phyloP scores from a whole-genome alignment of 148 eudicot species.

The Polygonum maritimum region DNA sequence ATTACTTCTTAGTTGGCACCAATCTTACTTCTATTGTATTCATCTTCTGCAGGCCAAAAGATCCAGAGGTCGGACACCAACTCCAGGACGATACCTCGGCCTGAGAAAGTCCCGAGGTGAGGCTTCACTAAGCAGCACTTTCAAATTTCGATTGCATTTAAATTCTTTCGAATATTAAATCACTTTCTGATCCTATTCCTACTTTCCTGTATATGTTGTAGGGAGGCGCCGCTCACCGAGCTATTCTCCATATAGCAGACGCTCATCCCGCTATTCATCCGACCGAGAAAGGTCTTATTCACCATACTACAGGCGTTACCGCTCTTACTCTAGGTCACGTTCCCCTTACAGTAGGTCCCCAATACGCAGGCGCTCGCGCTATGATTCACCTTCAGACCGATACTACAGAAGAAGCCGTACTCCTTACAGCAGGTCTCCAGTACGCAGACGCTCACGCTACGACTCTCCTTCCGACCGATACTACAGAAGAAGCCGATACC shows the following conservation, averaged over 20 bases:
- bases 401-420: conserved; percentile 31
- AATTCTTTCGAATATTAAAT: no score
- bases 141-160: neutral
- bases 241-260: conserved; percentile 39
- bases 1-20: neutral
- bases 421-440: conserved; percentile 47
- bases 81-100: conserved; percentile 92
- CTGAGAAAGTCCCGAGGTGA: conserved; percentile 50
- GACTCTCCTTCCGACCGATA: conserved; percentile 36
- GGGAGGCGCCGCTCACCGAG: conserved; percentile 48
- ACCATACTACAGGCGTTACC: conserved; percentile 29
- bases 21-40: neutral
- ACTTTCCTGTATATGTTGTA: conserved; percentile 8
- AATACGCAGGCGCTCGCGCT: conserved; percentile 30
- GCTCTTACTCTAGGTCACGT: conserved; percentile 36
- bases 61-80: conserved; percentile 88
- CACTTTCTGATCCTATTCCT: neutral
- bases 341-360: conserved; percentile 51
- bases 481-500: conserved; percentile 30
- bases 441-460: conserved; percentile 33
- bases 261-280: conserved; percentile 50
- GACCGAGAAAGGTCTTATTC: conserved; percentile 60
- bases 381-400: conserved; percentile 34
- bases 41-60: conserved; percentile 60
- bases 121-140: conserved; percentile 6